phyloP scores from a whole-genome alignment of 2,329 filamentous ascomycete species.

The Phaeosphaeria sp. region DNA sequence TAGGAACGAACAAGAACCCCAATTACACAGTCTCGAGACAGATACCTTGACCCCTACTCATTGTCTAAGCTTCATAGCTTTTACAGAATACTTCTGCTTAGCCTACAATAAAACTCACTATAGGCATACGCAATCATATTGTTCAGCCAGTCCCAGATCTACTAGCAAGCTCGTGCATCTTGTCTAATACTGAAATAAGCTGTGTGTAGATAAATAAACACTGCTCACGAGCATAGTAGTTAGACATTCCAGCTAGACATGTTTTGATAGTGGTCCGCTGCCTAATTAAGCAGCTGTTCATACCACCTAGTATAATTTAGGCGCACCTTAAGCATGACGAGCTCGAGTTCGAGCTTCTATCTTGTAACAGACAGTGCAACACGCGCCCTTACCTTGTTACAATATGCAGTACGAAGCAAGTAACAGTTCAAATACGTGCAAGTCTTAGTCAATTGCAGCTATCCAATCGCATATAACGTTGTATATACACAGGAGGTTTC shows the following conservation, averaged over 20 bases:
- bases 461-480: not conserved
- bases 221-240: not conserved
- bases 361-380: not conserved
- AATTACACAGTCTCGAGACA: constrained; percentile 1
- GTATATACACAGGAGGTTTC: not conserved
- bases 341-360: not conserved
- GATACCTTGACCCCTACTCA: not conserved
- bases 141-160: not conserved
- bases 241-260: not conserved
- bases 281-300: no score
- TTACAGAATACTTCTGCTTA: not conserved
- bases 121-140: not conserved
- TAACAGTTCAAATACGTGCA: not conserved
- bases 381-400: not conserved
- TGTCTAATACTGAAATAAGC: not conserved
- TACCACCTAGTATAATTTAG: no score
- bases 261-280: not conserved
- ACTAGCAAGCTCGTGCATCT: not conserved
- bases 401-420: not conserved
- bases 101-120: not conserved
- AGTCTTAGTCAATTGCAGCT: not conserved
- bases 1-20: no score
- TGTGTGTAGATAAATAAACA: not conserved
- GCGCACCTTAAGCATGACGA: no score
- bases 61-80: not conserved